Base-by-base conservation (phyloP, 257 asterid genomes). In the Coffea canephora region DNA sequence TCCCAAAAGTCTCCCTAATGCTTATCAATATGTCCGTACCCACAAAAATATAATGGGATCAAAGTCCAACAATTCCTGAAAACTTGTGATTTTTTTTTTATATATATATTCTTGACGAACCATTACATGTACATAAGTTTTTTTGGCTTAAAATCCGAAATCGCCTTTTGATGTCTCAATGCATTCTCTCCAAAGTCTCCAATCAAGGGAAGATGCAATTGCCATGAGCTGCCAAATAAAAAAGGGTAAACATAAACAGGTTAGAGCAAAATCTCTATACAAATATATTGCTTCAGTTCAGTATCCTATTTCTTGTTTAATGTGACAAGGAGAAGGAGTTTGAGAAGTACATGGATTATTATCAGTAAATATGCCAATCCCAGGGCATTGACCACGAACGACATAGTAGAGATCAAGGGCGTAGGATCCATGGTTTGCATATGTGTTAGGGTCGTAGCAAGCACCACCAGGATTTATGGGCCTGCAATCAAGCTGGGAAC, bases 311-410 rank as follows among this genome's bases (percentile, higher is more conserved):
- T 57, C 25, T 57, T 57, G 7, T 6, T 57, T 57, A 57, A 57
- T 57, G 65, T 57, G 19, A 13, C 11, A 62, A 76, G 8, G 14
- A 15, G 48, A 68, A 18, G 18, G 48, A 31, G 66, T 36, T 27
- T 3, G 36, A 12, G 27, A 77, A 21, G 41, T 83, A 76, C 86
- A 83, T 39, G 81, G 86, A 83, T 83, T 76, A 10, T 16, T 21
- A 0, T 9, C 5, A 1, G 13, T 7, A 14, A 25, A 49, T 9
- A 31, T 43, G 45, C 83, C 85, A 52, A 82, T 36, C 4, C 25
- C 64, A 2, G 19, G 23, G 66, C 85, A 76, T 7, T 3, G 9
- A 15, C 52, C 77, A 46, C 18, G 19, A 15, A 8, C 7, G 23
- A 16, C 27, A n/a, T 10, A 85, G 13, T 7, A 10, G 8, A 76